These are phyloP conservation scores for Fusarium dimerum DNA, from an alignment of 2,329 filamentous ascomycete genomes.

Conservation along the genomic window DNA sequence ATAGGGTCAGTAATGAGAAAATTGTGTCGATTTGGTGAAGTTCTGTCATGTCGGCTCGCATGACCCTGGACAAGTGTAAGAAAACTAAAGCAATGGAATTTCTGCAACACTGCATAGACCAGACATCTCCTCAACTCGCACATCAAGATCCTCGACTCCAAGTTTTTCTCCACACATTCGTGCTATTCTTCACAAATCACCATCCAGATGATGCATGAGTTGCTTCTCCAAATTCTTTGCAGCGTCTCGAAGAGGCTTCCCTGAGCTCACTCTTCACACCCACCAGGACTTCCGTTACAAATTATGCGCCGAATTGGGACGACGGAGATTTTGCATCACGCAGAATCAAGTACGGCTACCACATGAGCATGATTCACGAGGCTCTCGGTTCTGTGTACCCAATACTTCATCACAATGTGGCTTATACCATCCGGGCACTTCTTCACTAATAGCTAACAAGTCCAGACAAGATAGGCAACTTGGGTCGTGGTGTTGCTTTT, in stretches of 20 bases:
- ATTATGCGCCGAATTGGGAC: neutral
- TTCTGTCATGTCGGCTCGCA: neutral
- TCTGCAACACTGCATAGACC: neutral
- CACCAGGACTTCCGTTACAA: neutral
- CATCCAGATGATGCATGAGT: neutral
- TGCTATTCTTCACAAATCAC: neutral
- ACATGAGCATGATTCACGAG: neutral
- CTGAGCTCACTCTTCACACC: neutral
- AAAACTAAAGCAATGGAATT: neutral
- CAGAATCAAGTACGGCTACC: neutral
- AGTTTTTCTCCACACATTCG: neutral
- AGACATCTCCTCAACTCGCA: neutral
- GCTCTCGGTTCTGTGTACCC: neutral
- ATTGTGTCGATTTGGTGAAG: neutral
- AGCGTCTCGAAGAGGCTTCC: neutral
- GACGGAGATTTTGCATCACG: neutral
- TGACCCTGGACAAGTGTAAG: neutral
- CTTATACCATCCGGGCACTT: neutral
- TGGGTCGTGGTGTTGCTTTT: neutral
- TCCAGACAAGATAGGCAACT: neutral
- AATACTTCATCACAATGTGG: neutral
- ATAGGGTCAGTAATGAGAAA: neutral
- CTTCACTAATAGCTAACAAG: neutral
- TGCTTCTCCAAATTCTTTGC: neutral
- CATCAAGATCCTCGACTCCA: neutral